Percentiles rank a stretch among this genome's conserved stretches.
phyloP scores from a whole-genome alignment of 768 basidiomycete genomes.

The Chalciporus sphaerocephalus region DNA sequence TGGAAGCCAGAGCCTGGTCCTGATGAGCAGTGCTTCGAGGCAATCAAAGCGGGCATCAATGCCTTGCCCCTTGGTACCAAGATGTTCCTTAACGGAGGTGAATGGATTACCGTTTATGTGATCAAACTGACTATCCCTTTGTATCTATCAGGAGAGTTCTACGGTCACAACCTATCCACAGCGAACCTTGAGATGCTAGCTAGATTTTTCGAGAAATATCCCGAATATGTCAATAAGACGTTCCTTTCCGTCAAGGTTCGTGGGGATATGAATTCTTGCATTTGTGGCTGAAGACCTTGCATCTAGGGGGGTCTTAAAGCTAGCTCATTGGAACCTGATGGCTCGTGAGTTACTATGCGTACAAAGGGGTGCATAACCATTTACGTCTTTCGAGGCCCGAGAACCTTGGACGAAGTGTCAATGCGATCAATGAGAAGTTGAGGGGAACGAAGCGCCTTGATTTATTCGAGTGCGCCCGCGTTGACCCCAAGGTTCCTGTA shows the following conservation, averaged over 20 bases:
- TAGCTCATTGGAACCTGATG: slow-evolving; percentile 14
- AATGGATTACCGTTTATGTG: too few relatives aligned
- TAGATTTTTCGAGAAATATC: slow-evolving; percentile 45
- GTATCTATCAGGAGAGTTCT: slow-evolving; percentile 47
- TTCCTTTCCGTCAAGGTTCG: slow-evolving; percentile 35
- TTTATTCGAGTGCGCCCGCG: slow-evolving; percentile 51
- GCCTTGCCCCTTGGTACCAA: slow-evolving; percentile 41
- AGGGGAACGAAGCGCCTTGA: slow-evolving; percentile 55
- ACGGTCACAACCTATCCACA: slow-evolving; percentile 39
- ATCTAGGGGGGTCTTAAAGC: slow-evolving; percentile 11
- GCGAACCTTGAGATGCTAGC: slow-evolving; percentile 48
- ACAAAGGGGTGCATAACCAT: too few relatives aligned
- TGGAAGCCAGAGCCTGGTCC: slow-evolving; percentile 44
- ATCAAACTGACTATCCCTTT: neutral
- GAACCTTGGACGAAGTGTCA: slow-evolving; percentile 44
- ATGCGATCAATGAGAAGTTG: slow-evolving; percentile 40
- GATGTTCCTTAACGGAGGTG: slow-evolving; percentile 50
- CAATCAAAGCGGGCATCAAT: slow-evolving; percentile 52
- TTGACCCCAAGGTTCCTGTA: neutral
- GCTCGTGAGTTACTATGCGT: slow-evolving; percentile 20
- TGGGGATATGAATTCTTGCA: too few relatives aligned
- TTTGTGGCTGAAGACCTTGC: neutral
- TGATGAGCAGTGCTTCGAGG: slow-evolving; percentile 58
- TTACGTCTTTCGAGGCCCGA: slow-evolving; percentile 24
- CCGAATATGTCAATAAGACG: slow-evolving; percentile 31